Evolutionary conservation across 2,329 filamentous ascomycete species (phyloP).

Genomic region (Akanthomyces lecanii): DNA sequence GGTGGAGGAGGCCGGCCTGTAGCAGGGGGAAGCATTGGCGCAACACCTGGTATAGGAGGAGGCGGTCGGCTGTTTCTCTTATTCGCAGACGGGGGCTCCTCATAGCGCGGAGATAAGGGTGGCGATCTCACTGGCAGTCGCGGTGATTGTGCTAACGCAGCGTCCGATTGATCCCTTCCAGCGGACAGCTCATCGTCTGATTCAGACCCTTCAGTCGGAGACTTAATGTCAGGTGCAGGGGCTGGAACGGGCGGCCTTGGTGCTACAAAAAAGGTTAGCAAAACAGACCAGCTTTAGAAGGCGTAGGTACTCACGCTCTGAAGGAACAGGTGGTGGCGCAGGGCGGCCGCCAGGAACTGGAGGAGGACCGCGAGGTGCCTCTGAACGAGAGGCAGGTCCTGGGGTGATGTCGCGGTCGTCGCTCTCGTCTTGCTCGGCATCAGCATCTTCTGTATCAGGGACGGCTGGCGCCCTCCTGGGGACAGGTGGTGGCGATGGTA

Average conservation of each 20-base stretch:
- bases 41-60: constrained; percentile 56
- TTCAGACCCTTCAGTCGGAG: constrained; percentile 73
- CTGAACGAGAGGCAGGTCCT: constrained; percentile 26
- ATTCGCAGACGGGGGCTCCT: constrained; percentile 37
- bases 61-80: constrained; percentile 55
- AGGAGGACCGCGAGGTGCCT: constrained; percentile 36
- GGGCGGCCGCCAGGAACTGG: constrained; percentile 49
- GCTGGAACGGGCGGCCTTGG: constrained; percentile 54
- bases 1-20: constrained; percentile 63
- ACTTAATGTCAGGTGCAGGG: constrained; percentile 50
- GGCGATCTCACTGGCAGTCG: constrained; percentile 27
- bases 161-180: constrained; percentile 36
- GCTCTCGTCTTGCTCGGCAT: constrained; percentile 23
- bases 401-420: constrained; percentile 34
- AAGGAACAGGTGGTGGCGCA: constrained; percentile 53
- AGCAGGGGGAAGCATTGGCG: constrained; percentile 41
- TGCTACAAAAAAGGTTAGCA: constrained; percentile 39
- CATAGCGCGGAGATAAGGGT: constrained; percentile 33
- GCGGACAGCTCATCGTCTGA: constrained; percentile 82
- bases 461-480: constrained; percentile 26
- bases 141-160: constrained; percentile 32
- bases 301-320: constrained; percentile 51
- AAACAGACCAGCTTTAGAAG: constrained; percentile 24
- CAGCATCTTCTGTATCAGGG: constrained; percentile 24
- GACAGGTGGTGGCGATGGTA: constrained; percentile 31